Conservation (phyloP, 371 early-diverging fungal species). For the Parasitella parasitica region DNA sequence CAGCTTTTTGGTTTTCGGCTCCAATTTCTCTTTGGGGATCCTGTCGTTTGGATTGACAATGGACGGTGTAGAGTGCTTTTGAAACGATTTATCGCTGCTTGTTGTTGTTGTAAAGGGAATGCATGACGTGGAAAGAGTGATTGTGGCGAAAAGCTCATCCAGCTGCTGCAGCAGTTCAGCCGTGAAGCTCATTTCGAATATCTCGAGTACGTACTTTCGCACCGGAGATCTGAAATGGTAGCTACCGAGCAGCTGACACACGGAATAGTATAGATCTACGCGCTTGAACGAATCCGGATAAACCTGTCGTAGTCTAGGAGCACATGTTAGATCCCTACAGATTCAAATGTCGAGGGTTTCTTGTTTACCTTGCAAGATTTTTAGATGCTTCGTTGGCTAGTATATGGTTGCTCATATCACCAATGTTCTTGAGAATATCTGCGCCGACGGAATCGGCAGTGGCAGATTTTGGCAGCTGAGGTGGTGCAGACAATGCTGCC, state of each 20-base stretch:
- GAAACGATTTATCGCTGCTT: not conserved
- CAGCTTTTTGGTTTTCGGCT: slow-evolving; percentile 6
- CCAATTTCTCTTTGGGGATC: slow-evolving; percentile 23
- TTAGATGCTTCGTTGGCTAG: slow-evolving; percentile 79
- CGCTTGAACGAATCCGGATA: slow-evolving; percentile 64
- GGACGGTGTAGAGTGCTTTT: not conserved
- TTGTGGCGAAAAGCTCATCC: slow-evolving; percentile 24
- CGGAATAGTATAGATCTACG: slow-evolving; percentile 62
- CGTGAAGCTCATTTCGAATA: slow-evolving; percentile 73
- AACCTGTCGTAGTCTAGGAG: slow-evolving; percentile 31
- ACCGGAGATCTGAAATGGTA: slow-evolving; percentile 78
- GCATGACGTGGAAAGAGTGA: not conserved
- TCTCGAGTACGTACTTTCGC: slow-evolving; percentile 75
- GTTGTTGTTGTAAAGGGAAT: slow-evolving; percentile 8
- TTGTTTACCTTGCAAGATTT: slow-evolving; percentile 64
- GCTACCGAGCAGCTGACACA: slow-evolving; percentile 59
- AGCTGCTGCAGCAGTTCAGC: slow-evolving; percentile 34
- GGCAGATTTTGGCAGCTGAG: slow-evolving; percentile 41
- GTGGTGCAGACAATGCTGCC: slow-evolving; percentile 47
- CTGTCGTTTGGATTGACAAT: slow-evolving; percentile 4
- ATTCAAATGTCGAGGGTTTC: too few species aligned
- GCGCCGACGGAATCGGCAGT: slow-evolving; percentile 53
- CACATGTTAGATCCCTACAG: too few species aligned
- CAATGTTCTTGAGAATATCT: slow-evolving; percentile 73
- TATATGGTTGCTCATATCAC: slow-evolving; percentile 86